Evolutionary conservation across 148 eudicot genomes (phyloP), one percentile per base, ranked within the genome.

Genomic region (Rhododendron ferrugineum): DNA sequence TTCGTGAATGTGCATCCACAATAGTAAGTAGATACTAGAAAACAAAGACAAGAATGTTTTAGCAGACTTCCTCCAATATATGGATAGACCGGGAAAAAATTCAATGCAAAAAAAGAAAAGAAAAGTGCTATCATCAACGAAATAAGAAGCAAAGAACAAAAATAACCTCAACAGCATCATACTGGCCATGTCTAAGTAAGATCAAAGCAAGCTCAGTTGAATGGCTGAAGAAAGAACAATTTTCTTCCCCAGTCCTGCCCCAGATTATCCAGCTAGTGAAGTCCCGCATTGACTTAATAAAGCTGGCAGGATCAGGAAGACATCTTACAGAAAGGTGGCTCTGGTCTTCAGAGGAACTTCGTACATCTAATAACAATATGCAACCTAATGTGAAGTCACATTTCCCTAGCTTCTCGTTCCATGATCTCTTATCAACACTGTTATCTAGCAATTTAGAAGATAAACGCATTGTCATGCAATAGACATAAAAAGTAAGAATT

Each of bases 181-280:
- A 94, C 86, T 97, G 99, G 81, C 96, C 92, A 78, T 97, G 94
- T 89, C 86, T 92, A 79, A 95, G 92, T 80, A 97, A 90, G 89
- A 93, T 85, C 60, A 90, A 74, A 50, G 98, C 98, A 88, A 94
- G 92, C 84, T 92, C 91, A 81, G 93, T 90, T 84, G 95, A 92
- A 89, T 93, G 96, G 86, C 92, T 92, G 86, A 95, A 97, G 86
- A 89, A 86, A 81, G 86, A 86, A 77, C 89, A 84, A 54, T 90
- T 86, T 80, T 85, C 93, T 82, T 91, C 89, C 78, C 91, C 95
- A 87, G 90, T 89, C 50, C 84, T 88, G 62, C 99, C 99, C 92
- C 94, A 92, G 47, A 95, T 86, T 83, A 95, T 92, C 99, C 99
- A 97, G 88, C 98, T 92, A 83, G 93, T 91, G 87, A 94, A 93